Evolutionary conservation across 163 green algal species (phyloP), one percentile per base, ranked within the genome.

Genomic region (Scenedesmus sp.): DNA sequence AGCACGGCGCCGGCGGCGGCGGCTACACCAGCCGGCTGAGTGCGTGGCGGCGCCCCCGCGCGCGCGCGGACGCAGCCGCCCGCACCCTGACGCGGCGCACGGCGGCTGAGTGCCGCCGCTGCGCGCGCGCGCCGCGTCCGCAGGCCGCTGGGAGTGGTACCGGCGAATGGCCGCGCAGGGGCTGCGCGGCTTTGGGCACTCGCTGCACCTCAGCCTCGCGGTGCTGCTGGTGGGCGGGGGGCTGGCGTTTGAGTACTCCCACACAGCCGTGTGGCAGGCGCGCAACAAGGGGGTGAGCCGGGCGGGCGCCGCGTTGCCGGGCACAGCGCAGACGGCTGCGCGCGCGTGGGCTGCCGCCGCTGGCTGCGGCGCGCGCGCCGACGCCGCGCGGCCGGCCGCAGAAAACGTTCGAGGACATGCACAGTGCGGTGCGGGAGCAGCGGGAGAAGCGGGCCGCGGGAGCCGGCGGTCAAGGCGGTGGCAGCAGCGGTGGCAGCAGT

Each of bases 371-470:
- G 10, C 7, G 7, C 7, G 39, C 39, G 39, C 39, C 7, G 39
- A 15, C 10, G 39, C 7, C 39, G 39, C 39, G 6, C 39, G 7
- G 7, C 39, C 10, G 39, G 6, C 39, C 33, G 53, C 69, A 77
- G 69, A 77, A 77, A 57, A 58, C 69, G 4, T 77, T 77, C 47
- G 69, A 77, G 14, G 69, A 77, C 9, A 36, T 77, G 53, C 69
- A 53, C 17, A 9, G 36, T 33, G 45, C 20, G 11, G 15, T 50
- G 47, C 28, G 31, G 24, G 3, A 44, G 4, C 50, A 53, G 34
- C 28, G 54, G 33, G 24, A 50, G 51, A 7, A 76, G 51, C 56
- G 28, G n/a, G 22, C n/a, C 15, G 53, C 53, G n/a, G 53, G 7
- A 47, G 39, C 39, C 6, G 39, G 7, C 6, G 39, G 7, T n/a